phyloP scores from a whole-genome alignment of 768 basidiomycete genomes.

The Hypsizygus marmoreus region DNA sequence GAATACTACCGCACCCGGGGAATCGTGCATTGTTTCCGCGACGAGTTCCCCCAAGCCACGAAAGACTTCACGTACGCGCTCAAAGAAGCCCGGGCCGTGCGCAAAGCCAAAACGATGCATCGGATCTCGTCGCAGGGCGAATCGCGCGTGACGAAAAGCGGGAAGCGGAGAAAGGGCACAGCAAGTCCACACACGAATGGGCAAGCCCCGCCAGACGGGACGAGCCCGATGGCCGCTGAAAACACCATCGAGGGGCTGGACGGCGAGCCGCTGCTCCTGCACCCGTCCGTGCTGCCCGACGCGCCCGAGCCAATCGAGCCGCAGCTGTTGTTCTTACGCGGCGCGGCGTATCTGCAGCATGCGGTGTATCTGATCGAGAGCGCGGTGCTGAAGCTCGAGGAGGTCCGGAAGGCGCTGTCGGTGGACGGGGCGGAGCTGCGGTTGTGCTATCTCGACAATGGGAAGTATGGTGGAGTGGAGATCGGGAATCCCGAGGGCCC shows the following conservation, averaged over 20 bases:
- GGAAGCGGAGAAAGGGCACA: conserved; percentile 57
- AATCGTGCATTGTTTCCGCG: conserved; percentile 86
- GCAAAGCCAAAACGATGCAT: conserved; percentile 65
- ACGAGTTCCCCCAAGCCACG: conserved; percentile 73
- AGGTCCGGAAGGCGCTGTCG: conserved; percentile 56
- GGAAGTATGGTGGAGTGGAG: conserved; percentile 83
- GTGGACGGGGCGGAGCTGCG: conserved; percentile 76
- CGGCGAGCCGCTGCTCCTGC: conserved; percentile 54
- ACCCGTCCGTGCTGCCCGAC: conserved; percentile 73
- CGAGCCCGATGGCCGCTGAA: conserved; percentile 46
- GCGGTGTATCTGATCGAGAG: conserved; percentile 75
- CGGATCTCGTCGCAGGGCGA: conserved; percentile 40
- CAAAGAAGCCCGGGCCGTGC: conserved; percentile 70
- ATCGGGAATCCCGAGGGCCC: conserved; percentile 82
- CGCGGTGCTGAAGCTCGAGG: conserved; percentile 71
- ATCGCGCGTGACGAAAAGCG: conserved; percentile 38
- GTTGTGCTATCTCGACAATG: conserved; percentile 73
- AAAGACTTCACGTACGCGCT: conserved; percentile 84
- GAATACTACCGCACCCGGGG: conserved; percentile 91
- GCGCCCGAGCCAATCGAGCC: conserved; percentile 88
- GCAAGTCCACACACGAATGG: conserved; percentile 49
- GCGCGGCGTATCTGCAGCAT: conserved; percentile 80
- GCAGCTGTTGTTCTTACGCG: conserved; percentile 81
- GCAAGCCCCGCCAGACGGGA: conserved; percentile 70
- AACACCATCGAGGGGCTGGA: conserved; percentile 49